Evolutionary conservation across 192 early-diverging fungal genomes (phyloP).

Genomic region (Chytriomyces sp.): DNA sequence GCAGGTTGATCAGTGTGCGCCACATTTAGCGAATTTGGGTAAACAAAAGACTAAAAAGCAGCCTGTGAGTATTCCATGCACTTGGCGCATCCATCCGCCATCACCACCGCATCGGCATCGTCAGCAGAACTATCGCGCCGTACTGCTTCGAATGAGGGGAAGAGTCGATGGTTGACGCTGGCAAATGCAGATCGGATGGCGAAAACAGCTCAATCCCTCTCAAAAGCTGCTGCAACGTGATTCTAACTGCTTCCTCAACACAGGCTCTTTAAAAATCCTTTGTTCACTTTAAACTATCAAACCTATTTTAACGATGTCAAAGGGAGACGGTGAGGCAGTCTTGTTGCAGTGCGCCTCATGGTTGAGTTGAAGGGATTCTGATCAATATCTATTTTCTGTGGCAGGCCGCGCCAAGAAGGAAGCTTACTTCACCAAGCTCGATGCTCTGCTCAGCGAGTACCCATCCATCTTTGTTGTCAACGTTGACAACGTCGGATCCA

Average conservation of each 20-base stretch:
- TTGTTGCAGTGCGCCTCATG: neutral
- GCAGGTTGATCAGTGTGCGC: too few relatives aligned
- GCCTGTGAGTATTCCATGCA: too few relatives aligned
- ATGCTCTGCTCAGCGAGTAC: conserved; percentile 85
- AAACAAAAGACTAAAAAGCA: too few relatives aligned
- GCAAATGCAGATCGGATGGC: too few relatives aligned
- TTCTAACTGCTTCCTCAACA: neutral
- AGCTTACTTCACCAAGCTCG: conserved; percentile 95
- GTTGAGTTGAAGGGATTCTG: neutral
- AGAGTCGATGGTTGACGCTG: too few relatives aligned
- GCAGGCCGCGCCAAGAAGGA: conserved; percentile 83
- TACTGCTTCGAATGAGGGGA: too few relatives aligned
- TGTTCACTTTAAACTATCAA: conserved; percentile 35
- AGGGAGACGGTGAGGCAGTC: conserved; percentile 77
- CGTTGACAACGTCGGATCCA: conserved; percentile 99
- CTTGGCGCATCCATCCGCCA: too few relatives aligned
- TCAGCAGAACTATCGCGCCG: too few relatives aligned
- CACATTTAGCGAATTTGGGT: too few relatives aligned
- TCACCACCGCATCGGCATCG: too few relatives aligned
- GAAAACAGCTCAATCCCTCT: too few relatives aligned
- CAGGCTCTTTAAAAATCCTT: conserved; percentile 51
- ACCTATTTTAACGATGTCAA: conserved; percentile 80
- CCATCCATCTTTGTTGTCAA: conserved; percentile 98
- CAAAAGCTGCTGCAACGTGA: too few relatives aligned
- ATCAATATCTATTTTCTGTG: conserved; percentile 5